Conservation (phyloP, 352 stramenopile species). For the Ophiocytium majus region DNA sequence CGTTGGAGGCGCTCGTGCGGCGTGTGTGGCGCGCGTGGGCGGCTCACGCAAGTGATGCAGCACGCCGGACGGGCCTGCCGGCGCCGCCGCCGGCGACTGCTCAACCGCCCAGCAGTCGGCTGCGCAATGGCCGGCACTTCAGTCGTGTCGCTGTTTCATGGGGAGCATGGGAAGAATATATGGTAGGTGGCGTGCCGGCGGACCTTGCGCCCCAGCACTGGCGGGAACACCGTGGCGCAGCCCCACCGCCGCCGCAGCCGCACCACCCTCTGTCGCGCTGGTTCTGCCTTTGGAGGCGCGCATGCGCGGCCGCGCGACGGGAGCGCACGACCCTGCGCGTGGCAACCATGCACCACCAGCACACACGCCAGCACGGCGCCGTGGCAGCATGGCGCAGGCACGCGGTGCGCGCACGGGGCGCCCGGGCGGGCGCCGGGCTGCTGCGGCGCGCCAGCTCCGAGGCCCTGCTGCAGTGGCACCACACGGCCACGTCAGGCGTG, state of each 20-base stretch:
- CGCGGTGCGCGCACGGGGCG: background rate
- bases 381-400: background rate
- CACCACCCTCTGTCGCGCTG: background rate
- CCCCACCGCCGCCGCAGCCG: background rate
- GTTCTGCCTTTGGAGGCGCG: background rate
- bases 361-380: background rate
- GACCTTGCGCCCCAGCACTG: background rate
- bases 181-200: no score
- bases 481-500: no score
- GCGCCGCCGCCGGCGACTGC: no score
- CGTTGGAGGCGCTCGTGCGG: background rate
- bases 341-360: background rate
- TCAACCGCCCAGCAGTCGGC: no score
- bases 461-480: background rate
- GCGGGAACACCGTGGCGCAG: background rate
- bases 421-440: background rate
- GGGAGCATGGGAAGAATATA: no score
- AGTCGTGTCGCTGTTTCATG: no score
- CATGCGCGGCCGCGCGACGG: background rate
- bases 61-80: background rate
- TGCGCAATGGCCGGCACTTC: no score
- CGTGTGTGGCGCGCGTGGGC: background rate
- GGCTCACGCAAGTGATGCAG: background rate
- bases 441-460: background rate
- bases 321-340: background rate